Evolutionary conservation across 2,329 filamentous ascomycete genomes (phyloP), one percentile per base, ranked within the genome.

Genomic region (Calonectria leucothoes): DNA sequence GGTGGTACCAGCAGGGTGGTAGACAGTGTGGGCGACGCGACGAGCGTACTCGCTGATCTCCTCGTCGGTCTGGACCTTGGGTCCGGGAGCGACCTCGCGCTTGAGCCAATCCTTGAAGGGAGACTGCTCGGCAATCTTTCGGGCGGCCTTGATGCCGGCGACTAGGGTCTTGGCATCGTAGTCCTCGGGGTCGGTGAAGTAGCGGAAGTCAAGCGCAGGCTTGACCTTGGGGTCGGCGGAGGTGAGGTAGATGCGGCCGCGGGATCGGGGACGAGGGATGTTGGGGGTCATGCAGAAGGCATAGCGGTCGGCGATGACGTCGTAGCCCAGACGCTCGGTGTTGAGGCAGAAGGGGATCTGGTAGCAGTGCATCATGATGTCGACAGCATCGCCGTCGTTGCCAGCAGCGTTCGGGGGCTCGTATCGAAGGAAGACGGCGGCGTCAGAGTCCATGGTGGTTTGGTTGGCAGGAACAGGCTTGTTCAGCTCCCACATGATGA

Each of bases 341-440:
- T 98, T 98, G 78, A 95, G 91, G 75, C 93, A 94, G 86, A 98
- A 98, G 68, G 95, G 95, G 78, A 98, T 97, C 86, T 98, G 95
- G 88, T 98, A 98, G 90, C 95, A 98, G 87, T 98, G 95, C 94
- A 97, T 97, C 95, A 98, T 98, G 81, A 97, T 87, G 82, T 98
- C 95, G 76, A 94, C 94, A 69, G 94, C 93, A 74, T 94, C 90
- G 66, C 93, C 93, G 79, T 97, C 95, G 76, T 88, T 89, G 75
- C 89, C 88, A 8, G 86, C 83, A 3, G 94, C 94, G 81, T 96
- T 92, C 79, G 91, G 88, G 17, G 88, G 83, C 84, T 97, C 92
- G 73, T 95, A 94, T 75, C 95, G 94, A 71, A 98, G 88, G 89
- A 98, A 98, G 82, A 97, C 94, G 76, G 94, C 94, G 4, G 94